Evolutionary conservation across 345 rosid species (phyloP).

Genomic region (Cardamine occulta): DNA sequence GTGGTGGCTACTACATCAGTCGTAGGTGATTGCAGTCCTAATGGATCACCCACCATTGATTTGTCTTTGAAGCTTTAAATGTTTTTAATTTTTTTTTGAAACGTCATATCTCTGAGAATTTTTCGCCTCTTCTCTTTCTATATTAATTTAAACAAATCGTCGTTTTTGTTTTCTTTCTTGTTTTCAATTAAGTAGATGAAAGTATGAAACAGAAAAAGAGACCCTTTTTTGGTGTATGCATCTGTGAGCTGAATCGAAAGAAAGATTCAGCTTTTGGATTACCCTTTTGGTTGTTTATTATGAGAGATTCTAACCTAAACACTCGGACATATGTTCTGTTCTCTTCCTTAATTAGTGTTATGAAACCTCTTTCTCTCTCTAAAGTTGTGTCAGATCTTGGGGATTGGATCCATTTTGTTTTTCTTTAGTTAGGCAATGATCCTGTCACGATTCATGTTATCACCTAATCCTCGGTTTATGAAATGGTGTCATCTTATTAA

Average conservation of each 20-base stretch:
- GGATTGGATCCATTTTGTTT: slow-evolving; percentile 33
- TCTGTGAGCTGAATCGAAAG: slow-evolving; percentile 39
- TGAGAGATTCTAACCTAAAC: slow-evolving; percentile 38
- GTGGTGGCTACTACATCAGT: slow-evolving; percentile 36
- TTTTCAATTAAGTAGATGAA: slow-evolving; percentile 5
- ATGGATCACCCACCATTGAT: slow-evolving; percentile 59
- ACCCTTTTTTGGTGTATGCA: slow-evolving; percentile 40
- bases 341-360: slow-evolving; percentile 38
- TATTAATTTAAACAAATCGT: slow-evolving; percentile 9
- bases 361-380: slow-evolving; percentile 37
- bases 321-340: slow-evolving; percentile 45
- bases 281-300: slow-evolving; percentile 49
- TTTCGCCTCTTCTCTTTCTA: slow-evolving; percentile 18
- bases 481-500: slow-evolving; percentile 5
- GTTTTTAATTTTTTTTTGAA: slow-evolving; percentile 9
- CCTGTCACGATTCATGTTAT: slow-evolving; percentile 42
- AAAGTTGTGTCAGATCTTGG: slow-evolving; percentile 45
- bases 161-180: not conserved
- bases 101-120: not conserved
- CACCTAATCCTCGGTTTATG: slow-evolving; percentile 36
- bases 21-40: slow-evolving; percentile 34
- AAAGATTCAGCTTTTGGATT: slow-evolving; percentile 43
- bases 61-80: slow-evolving; percentile 83
- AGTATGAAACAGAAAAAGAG: slow-evolving; percentile 16
- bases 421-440: slow-evolving; percentile 49